A percentile compares a stretch with the other conserved stretches of the same genome.
Conservation (phyloP, 2,329 filamentous ascomycete genomes). For the Nemania diffusa region DNA sequence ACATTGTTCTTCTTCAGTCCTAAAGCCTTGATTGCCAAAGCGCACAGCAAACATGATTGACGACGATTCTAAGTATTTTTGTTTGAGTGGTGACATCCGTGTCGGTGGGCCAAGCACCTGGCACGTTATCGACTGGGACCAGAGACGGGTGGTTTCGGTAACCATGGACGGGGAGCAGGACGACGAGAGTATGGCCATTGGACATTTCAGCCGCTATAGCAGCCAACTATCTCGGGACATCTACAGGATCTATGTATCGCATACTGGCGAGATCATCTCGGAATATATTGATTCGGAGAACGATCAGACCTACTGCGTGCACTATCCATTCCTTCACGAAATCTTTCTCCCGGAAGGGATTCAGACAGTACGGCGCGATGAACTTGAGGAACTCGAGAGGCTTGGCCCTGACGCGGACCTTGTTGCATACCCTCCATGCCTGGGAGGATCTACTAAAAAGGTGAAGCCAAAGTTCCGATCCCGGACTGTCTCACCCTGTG, state of each 20-base stretch:
- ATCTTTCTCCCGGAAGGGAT: conserved; percentile 37
- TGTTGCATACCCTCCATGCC: conserved; percentile 40
- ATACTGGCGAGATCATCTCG: conserved; percentile 41
- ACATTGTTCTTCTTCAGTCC: no score
- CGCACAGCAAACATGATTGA: conserved; percentile 33
- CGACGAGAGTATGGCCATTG: conserved; percentile 40
- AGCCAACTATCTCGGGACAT: conserved; percentile 31
- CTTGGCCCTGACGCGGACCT: conserved; percentile 46
- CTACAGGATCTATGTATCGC: conserved; percentile 42
- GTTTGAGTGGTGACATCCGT: conserved; percentile 30
- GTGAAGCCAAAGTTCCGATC: neutral
- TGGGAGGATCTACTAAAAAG: conserved; percentile 9
- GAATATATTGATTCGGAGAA: conserved; percentile 42
- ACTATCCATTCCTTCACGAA: conserved; percentile 41
- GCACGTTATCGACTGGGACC: conserved; percentile 47
- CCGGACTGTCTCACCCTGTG: neutral
- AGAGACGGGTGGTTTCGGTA: conserved; percentile 44
- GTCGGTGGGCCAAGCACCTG: conserved; percentile 45
- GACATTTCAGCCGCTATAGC: conserved; percentile 39
- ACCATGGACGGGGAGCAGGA: conserved; percentile 48
- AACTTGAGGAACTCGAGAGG: conserved; percentile 48
- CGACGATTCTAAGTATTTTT: conserved; percentile 32
- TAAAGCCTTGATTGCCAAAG: neutral
- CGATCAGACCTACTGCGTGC: conserved; percentile 44
- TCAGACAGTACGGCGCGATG: conserved; percentile 36